Evolutionary conservation across 1,139 yeast species (phyloP).

Genomic region (Protomyces gravidus): DNA sequence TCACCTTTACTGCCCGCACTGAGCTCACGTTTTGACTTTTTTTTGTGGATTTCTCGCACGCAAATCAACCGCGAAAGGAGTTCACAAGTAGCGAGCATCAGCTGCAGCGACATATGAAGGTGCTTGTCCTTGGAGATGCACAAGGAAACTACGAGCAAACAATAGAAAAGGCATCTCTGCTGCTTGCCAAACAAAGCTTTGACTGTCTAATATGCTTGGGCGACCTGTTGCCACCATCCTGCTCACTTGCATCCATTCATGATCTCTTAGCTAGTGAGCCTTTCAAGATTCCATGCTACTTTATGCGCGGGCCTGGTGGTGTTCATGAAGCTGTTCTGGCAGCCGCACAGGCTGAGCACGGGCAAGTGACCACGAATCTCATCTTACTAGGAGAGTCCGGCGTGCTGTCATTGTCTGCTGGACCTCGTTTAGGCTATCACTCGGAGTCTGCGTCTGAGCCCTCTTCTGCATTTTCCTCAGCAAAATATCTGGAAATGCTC

Average conservation of each 20-base stretch:
- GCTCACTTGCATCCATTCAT: neutral
- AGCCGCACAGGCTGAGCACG: constrained; percentile 7
- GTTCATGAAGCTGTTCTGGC: constrained; percentile 19
- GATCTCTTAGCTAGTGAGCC: constrained; percentile 6
- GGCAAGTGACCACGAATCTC: constrained; percentile 29
- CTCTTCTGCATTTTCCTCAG: constrained; percentile 44
- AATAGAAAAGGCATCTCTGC: constrained; percentile 21
- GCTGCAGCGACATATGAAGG: too few species aligned
- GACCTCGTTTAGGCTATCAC: constrained; percentile 14
- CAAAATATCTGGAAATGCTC: constrained; percentile 4
- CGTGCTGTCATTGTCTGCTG: constrained; percentile 15
- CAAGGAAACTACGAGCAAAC: constrained; percentile 19
- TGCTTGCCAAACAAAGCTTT: constrained; percentile 26
- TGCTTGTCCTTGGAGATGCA: constrained; percentile 27
- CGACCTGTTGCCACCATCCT: constrained; percentile 17
- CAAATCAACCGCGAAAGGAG: too few species aligned
- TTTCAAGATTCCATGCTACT: constrained; percentile 26
- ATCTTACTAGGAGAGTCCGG: constrained; percentile 27
- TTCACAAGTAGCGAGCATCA: too few species aligned
- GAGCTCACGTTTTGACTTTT: too few species aligned
- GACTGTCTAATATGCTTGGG: constrained; percentile 30
- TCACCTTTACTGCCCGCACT: too few species aligned
- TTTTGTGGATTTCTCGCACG: too few species aligned
- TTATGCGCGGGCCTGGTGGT: constrained; percentile 24
- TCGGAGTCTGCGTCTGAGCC: neutral